Evolutionary conservation across 768 basidiomycete species (phyloP).

Genomic region (Imleria badia): DNA sequence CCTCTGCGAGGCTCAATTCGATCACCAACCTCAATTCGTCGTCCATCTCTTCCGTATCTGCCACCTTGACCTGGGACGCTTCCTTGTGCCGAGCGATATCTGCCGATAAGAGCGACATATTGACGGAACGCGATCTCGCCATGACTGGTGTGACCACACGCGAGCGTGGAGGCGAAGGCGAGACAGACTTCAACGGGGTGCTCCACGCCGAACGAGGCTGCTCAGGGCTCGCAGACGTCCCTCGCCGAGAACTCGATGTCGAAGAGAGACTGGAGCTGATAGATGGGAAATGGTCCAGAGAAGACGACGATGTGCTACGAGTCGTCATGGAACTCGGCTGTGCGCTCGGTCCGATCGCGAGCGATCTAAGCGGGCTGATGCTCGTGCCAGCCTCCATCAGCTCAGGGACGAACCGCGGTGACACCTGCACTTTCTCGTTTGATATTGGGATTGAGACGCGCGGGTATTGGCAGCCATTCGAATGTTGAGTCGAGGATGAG

Average conservation of each 20-base stretch:
- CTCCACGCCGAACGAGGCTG: constrained; percentile 38
- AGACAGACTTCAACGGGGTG: constrained; percentile 32
- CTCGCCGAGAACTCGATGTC: constrained; percentile 20
- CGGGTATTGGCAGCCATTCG: constrained; percentile 29
- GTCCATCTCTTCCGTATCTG: constrained; percentile 45
- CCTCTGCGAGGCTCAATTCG: constrained; percentile 68
- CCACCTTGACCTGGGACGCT: not conserved
- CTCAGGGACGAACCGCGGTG: constrained; percentile 49
- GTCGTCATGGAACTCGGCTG: constrained; percentile 10
- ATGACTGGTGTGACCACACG: constrained; percentile 10
- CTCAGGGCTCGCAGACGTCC: constrained; percentile 14
- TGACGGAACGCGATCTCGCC: constrained; percentile 4
- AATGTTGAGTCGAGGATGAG: constrained; percentile 21
- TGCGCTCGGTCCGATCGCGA: constrained; percentile 1
- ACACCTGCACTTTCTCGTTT: constrained; percentile 56
- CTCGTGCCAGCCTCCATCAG: constrained; percentile 53
- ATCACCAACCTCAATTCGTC: constrained; percentile 65
- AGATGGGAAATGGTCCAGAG: constrained; percentile 34
- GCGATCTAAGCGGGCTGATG: constrained; percentile 27
- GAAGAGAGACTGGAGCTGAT: constrained; percentile 33
- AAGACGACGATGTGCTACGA: constrained; percentile 20
- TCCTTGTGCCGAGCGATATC: constrained; percentile 9
- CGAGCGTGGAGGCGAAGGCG: constrained; percentile 18
- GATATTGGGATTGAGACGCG: constrained; percentile 32
- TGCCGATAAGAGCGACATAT: constrained; percentile 15